Percentiles rank a stretch among this genome's conserved stretches.
Evolutionary conservation across 2,329 filamentous ascomycete species (phyloP).

Genomic region (Cadophora malorum): DNA sequence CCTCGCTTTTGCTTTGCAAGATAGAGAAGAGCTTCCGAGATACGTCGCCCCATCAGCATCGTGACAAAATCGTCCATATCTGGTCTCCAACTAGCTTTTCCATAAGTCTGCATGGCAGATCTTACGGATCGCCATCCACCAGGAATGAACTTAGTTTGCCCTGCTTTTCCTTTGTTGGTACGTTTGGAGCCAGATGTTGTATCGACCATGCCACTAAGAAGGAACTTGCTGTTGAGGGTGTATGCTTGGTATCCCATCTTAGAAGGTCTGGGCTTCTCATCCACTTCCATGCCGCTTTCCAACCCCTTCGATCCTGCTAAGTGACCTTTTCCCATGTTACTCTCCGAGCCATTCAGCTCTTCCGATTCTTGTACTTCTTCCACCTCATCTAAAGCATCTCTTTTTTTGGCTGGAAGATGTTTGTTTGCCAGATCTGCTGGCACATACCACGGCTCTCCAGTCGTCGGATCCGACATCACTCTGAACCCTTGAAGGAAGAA

Average conservation of each 20-base stretch:
- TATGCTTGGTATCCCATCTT: constrained; percentile 28
- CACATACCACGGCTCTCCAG: constrained; percentile 60
- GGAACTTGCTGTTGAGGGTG: constrained; percentile 19
- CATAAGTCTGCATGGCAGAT: constrained; percentile 31
- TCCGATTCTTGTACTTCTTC: constrained; percentile 11
- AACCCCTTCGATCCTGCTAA: neutral
- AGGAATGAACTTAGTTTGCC: constrained; percentile 16
- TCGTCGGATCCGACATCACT: constrained; percentile 60
- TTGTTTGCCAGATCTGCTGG: constrained; percentile 52
- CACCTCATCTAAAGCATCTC: neutral
- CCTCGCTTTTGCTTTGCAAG: constrained; percentile 46
- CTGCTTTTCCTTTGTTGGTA: neutral
- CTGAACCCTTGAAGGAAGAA: constrained; percentile 70
- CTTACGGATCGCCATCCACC: constrained; percentile 9
- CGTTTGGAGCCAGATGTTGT: neutral
- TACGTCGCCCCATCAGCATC: constrained; percentile 54
- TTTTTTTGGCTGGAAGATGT: neutral
- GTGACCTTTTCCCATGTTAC: neutral
- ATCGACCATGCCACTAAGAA: constrained; percentile 17
- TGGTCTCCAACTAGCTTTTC: constrained; percentile 50
- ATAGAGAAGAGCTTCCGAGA: constrained; percentile 54
- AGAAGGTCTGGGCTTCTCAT: neutral
- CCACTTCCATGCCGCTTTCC: neutral
- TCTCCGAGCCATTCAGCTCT: neutral
- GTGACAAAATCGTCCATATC: constrained; percentile 64